Base-by-base conservation (phyloP, 148 eudicot genomes). In the Tetragonia tetragonoides region DNA sequence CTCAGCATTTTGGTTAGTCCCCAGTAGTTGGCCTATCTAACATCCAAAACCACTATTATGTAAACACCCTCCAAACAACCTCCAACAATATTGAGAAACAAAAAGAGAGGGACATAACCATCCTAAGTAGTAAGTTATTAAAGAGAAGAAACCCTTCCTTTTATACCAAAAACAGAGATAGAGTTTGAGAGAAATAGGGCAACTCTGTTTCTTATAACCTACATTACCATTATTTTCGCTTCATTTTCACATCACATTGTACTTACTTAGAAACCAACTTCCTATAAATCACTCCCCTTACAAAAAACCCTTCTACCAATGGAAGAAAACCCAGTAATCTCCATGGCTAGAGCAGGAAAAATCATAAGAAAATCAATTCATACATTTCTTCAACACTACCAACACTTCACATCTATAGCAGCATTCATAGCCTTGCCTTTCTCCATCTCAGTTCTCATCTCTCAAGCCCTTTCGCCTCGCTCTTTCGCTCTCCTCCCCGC, bases 1-100 rank as follows among this genome's bases (percentile, higher is more conserved):
- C 51, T 44, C 68, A 57, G 65, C 38, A 57, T 56, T 54, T 74
- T 66, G 20, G 79, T 83, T 75, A 78, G 78, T 84, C 62, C 73
- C 57, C 57, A 84, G 91, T 89, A 75, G 96, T 88, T 91, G 88
- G 86, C 87, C 89, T 28, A 87, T 89, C 93, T 56, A 84, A 86
- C 77, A 63, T 75, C 76, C 74, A 79, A 68, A 78, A 81, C 85
- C 83, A 78, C 80, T 79, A 84, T 85, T 77, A 85, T 81, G 80
- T 75, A 76, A 80, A 87, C 86, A 67, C 78, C 83, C 66, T 75
- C 88, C 81, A 82, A 88, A 89, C 87, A 57, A 80, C 90, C 88
- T 53, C 78, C 83, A 84, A 40, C 71, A 60, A 76, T 78, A 72
- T 17, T 17, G 7, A 78, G 38, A 34, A 20, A 56, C 47, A 75